Evolutionary conservation across 78 protist species (phyloP), one percentile per base, ranked within the genome.

Genomic region (Andalucia godoyi): DNA sequence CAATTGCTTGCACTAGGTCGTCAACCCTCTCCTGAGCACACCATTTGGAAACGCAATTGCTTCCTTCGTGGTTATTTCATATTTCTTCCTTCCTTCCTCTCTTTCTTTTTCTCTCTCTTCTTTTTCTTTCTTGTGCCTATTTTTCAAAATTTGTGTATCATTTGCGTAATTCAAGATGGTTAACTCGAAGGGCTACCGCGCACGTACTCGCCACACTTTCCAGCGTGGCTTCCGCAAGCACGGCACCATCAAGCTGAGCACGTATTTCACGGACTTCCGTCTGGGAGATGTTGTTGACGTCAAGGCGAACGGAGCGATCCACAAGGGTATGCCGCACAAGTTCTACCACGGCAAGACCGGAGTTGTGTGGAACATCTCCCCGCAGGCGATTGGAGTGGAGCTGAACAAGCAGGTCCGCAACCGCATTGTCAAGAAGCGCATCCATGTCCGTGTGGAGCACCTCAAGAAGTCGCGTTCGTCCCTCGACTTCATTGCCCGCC

Each of bases 261-360:
- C 49, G 23, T 83, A 42, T 81, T 46, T 86, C 45, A 58, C 57
- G 40, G 50, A 15, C 29, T 89, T 57, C 87, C 80, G 77, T 59
- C 57, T 77, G 21, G 98, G 99, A 47, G 97, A 96, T 49, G 64
- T 32, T 77, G 99, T 96, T 33, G 97, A 92, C 64, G 54, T 96
- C 79, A 60, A 47, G 17, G 91, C 77, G 64, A 84, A 93, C 81
- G 85, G 89, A 6, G 80, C 98, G 17, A 59, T 86, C 77, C 99
- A 92, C 72, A 83, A 85, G 81, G 99, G 99, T 50, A 93, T 98
- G 98, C 99, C 99, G 64, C 89, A 94, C 97, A 95, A 91, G 87
- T 87, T 70, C 91, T 98, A 98, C 97, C 99, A 97, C 79, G 99
- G 99, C 58, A 83, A 77, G 68, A 98, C 99, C 0, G 99, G 99